phyloP scores from a whole-genome alignment of 2,329 filamentous ascomycete species.

The Botrytis fabae region DNA sequence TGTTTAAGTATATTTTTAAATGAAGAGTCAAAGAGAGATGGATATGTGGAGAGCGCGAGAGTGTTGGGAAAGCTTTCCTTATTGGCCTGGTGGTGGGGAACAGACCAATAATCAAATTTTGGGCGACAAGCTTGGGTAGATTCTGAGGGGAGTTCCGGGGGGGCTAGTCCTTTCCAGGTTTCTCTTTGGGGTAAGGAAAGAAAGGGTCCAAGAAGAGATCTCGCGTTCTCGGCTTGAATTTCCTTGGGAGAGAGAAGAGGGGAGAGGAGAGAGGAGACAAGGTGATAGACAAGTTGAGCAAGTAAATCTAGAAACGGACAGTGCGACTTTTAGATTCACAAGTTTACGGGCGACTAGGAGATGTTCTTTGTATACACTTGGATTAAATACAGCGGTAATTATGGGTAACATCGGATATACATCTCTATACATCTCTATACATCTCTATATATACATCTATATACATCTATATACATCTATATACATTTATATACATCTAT shows the following conservation, averaged over 20 bases:
- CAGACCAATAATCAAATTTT: neutral
- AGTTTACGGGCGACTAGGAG: neutral
- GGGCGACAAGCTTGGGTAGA: neutral
- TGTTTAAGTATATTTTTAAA: neutral
- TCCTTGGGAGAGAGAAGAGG: neutral
- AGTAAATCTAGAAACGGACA: neutral
- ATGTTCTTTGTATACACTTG: neutral
- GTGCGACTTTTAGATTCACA: neutral
- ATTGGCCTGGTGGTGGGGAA: neutral
- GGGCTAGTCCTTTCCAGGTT: neutral
- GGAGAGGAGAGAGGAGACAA: neutral
- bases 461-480: too few species aligned
- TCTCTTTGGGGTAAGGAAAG: neutral
- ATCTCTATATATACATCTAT: too few species aligned
- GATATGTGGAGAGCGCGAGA: neutral
- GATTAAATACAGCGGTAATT: neutral
- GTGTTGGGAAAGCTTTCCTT: constrained; percentile 1
- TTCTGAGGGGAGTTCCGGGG: neutral
- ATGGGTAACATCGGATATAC: neutral
- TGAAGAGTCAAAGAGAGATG: neutral
- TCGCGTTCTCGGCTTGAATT: neutral
- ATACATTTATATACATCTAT: too few species aligned
- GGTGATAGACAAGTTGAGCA: neutral
- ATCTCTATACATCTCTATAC: too few species aligned
- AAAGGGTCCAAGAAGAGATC: neutral